Base-by-base conservation (phyloP, 2,329 filamentous ascomycete genomes). In the Venturiaceae sp. region DNA sequence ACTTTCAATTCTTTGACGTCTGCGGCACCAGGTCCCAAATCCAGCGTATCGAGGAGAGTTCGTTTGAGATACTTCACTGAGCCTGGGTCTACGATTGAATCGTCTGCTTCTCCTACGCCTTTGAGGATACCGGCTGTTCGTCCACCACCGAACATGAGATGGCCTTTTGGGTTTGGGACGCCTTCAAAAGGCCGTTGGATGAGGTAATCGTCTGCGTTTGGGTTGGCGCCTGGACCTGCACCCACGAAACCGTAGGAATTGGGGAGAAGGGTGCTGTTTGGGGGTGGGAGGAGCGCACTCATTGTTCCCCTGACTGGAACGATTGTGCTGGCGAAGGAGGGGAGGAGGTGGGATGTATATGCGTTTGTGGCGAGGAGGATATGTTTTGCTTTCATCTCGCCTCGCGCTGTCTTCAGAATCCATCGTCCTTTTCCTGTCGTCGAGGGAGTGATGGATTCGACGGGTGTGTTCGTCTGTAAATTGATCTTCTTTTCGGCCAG, bases 361-460 rank as follows among this genome's bases (percentile, higher is more conserved):
- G 78, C 92, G 67, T 96, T 96, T 0, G 87, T 92, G 4, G 89
- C 87, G 16, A 95, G 79, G 19, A 96, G 78, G 21, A 95, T 82
- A 34, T 81, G 78, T 13, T 75, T 73, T 1, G 90, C 78, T 0
- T 69, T 68, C 58, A 95, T 79, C 44, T 72, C 75, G n/a, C 90
- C 91, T 23, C 90, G 83, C 0, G 77, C 71, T 0, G 90, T 95
- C 87, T 92, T 3, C 67, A 57, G 11, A 47, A 41, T 36, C 46
- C 28, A 19, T 28, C 23, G 53, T 33, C 16, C 3, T 52, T 47
- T 32, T 23, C 14, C 13, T 9, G 60, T 66, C 7, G 60, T 58
- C 19, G 63, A 58, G 3, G 62, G 60, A 2, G 62, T 65, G 28
- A 74, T 60, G 7, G 56, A 55, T 6, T 62, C 65, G 1, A 84